Evolutionary conservation across 192 early-diverging fungal genomes (phyloP), one percentile per base, ranked within the genome.

Genomic region (Backusella macrospora): DNA sequence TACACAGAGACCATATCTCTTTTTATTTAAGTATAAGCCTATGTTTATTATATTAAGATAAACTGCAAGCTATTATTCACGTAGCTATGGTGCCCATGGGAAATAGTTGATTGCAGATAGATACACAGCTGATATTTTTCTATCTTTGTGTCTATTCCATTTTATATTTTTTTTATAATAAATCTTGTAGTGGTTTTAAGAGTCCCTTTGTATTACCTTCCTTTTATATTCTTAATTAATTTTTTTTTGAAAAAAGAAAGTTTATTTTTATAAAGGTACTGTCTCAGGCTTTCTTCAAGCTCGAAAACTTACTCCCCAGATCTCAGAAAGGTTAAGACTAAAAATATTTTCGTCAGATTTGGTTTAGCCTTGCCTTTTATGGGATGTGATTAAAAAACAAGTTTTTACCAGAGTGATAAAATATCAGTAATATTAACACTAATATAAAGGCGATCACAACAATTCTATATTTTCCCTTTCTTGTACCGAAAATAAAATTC

Each of bases 71-170:
- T 90, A 90, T 59, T 86, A 84, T 67, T 78, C 85, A 18, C 82
- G 86, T 45, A 87, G 87, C 8, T 89, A 82, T 44, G 80, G 93
- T n/a, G 70, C 82, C 5, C 84, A 87, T 70, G 74, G 77, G 4
- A 75, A 76, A 23, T 93, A 91, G 91, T 88, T 93, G 68, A 16
- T 79, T 6, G 70, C 88, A 39, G 92, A 92, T 89, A 39, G 92
- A 92, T 18, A 18, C 84, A 23, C 9, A 80, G 38, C 55, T 89
- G 39, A 79, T 86, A 6, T 26, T 86, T 0, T 66, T 89, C 0
- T 85, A 88, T 62, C 45, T 93, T 1, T 16, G 48, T 26, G 71
- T 92, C 0, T 87, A 85, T 73, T 85, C 86, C 26, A 89, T 90
- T 1, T 80, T 89, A 5, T 90, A 92, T 4, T 38, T 92, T 62